phyloP scores from a whole-genome alignment of 2,329 filamentous ascomycete genomes.

The Ceratocystis variospora region DNA sequence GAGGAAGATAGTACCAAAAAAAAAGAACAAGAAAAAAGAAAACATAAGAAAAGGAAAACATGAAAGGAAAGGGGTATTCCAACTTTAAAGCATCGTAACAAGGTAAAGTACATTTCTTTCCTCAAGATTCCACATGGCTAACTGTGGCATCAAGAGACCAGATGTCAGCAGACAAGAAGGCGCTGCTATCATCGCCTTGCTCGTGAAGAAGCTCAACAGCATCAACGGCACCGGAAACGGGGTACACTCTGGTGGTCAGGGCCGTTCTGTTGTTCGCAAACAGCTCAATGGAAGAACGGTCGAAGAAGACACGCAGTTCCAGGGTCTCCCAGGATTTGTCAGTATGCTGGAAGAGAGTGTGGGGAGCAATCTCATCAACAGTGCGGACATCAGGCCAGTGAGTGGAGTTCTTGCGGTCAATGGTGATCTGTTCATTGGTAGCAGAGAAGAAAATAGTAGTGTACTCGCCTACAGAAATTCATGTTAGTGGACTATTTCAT shows the following conservation, averaged over 20 bases:
- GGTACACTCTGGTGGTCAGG: constrained; percentile 22
- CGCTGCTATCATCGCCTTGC: not conserved
- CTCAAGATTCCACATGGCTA: constrained; percentile 4
- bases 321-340: constrained; percentile 20
- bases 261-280: constrained; percentile 22
- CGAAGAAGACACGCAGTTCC: constrained; percentile 20
- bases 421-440: constrained; percentile 18
- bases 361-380: constrained; percentile 16
- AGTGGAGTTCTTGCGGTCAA: constrained; percentile 21
- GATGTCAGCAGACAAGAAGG: constrained; percentile 15
- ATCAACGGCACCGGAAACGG: constrained; percentile 18
- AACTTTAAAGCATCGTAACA: constrained; percentile 6
- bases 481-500: not conserved
- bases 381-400: constrained; percentile 15
- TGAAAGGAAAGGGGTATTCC: not conserved
- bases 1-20: not conserved
- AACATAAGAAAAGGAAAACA: not conserved
- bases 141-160: constrained; percentile 13
- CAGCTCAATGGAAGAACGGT: constrained; percentile 22
- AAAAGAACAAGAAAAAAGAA: not conserved
- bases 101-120: not conserved
- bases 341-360: constrained; percentile 16
- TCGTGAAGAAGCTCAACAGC: constrained; percentile 20
- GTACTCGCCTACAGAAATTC: constrained; percentile 12
- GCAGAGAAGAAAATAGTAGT: constrained; percentile 21